Percentiles rank a stretch among this genome's conserved stretches.
Conservation (phyloP, 179 eudicot genomes). For the Drosera spatulata region DNA sequence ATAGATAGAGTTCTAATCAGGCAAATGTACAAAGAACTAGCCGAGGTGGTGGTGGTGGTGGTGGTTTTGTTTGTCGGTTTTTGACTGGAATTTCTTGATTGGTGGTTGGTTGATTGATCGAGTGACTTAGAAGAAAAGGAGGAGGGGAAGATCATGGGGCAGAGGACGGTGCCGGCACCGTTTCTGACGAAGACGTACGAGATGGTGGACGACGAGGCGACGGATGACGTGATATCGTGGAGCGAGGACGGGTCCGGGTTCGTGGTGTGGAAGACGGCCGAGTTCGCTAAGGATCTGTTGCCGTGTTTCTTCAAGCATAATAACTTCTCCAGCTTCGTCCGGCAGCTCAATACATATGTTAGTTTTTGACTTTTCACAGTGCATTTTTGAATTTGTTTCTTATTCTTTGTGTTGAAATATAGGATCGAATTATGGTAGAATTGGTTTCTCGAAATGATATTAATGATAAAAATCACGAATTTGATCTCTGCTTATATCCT, state of each 20-base stretch:
- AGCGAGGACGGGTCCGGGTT: conserved; percentile 40
- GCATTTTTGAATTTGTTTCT: not conserved
- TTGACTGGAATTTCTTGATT: too few species aligned
- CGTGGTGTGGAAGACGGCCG: conserved; percentile 37
- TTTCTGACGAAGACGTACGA: conserved; percentile 32
- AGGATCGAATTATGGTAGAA: too few species aligned
- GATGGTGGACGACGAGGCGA: conserved; percentile 4
- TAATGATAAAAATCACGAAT: too few species aligned
- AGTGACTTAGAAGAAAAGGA: not conserved
- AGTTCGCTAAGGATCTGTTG: conserved; percentile 27
- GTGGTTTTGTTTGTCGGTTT: too few species aligned
- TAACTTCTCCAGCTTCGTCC: conserved; percentile 38
- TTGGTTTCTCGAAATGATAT: too few species aligned
- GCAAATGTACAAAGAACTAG: too few species aligned
- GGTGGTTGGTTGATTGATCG: too few species aligned
- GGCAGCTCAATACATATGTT: conserved; percentile 39
- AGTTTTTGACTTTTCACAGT: not conserved
- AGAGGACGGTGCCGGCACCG: conserved; percentile 48
- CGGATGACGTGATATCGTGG: conserved; percentile 6
- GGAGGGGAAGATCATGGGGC: conserved; percentile 17
- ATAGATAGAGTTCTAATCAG: too few species aligned
- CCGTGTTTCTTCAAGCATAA: conserved; percentile 38
- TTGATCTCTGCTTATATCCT: too few species aligned
- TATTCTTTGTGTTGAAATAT: not conserved
- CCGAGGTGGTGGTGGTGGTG: too few species aligned